A percentile compares a stretch with the other conserved stretches of the same genome.
phyloP scores from a whole-genome alignment of 208 protist genomes.

The Leishmania tarentolae region DNA sequence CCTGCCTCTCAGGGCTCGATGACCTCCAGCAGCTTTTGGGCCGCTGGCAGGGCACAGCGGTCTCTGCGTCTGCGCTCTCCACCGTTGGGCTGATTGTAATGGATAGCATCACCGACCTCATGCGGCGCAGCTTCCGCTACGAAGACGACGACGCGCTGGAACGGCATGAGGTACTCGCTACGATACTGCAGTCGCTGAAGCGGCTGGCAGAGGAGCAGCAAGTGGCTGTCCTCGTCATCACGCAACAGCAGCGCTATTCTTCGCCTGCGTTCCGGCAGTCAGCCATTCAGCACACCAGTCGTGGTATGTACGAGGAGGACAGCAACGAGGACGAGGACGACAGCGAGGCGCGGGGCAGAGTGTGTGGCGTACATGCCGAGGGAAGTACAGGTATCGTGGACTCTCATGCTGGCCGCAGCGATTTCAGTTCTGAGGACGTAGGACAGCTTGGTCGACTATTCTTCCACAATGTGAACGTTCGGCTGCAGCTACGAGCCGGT shows the following conservation, averaged over 20 bases:
- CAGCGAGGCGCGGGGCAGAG: not conserved
- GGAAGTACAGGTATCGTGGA: not conserved
- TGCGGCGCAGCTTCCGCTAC: constrained; percentile 44
- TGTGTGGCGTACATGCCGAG: not conserved
- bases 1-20: constrained; percentile 11
- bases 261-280: not conserved
- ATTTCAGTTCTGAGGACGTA: not conserved
- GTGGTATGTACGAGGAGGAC: not conserved
- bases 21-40: constrained; percentile 23
- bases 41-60: not conserved
- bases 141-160: constrained; percentile 37
- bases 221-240: constrained; percentile 60
- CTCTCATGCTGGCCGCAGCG: not conserved
- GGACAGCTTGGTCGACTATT: constrained; percentile 60
- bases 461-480: constrained; percentile 72
- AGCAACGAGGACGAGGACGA: not conserved
- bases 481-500: constrained; percentile 39
- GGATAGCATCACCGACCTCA: constrained; percentile 54
- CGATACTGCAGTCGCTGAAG: constrained; percentile 57
- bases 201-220: constrained; percentile 41
- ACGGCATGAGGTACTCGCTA: constrained; percentile 46
- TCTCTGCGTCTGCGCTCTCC: constrained; percentile 4
- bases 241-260: constrained; percentile 22
- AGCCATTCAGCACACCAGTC: not conserved
- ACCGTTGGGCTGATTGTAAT: constrained; percentile 53